Conservation (phyloP, 441 rosid species). For the Adansonia grandidieri region DNA sequence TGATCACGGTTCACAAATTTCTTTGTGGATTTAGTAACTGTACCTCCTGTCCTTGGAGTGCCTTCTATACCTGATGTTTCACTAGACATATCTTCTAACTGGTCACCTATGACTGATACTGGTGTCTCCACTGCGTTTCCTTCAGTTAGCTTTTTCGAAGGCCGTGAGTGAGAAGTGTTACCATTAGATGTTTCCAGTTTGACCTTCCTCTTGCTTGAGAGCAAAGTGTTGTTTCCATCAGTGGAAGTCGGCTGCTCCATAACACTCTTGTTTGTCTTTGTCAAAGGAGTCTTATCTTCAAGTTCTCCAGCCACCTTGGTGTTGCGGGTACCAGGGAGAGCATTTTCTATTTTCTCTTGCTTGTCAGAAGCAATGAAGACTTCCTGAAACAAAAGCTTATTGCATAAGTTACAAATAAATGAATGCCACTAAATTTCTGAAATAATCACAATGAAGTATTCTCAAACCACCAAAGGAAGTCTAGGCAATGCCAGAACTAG, state of each 20-base stretch:
- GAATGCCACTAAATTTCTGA: neutral
- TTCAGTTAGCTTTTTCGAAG: constrained; percentile 27
- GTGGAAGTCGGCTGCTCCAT: constrained; percentile 33
- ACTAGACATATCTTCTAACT: constrained; percentile 28
- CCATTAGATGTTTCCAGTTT: constrained; percentile 33
- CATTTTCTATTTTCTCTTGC: constrained; percentile 28
- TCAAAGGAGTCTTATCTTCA: constrained; percentile 34
- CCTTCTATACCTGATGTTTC: constrained; percentile 33
- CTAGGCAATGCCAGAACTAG: neutral
- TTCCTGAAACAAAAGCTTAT: constrained; percentile 42
- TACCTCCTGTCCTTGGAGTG: constrained; percentile 28
- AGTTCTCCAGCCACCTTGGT: constrained; percentile 26
- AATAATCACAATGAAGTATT: neutral
- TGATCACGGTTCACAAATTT: constrained; percentile 26
- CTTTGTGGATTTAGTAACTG: neutral
- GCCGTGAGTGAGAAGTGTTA: constrained; percentile 22
- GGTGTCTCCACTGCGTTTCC: constrained; percentile 32
- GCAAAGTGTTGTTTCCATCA: constrained; percentile 34
- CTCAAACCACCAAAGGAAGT: neutral
- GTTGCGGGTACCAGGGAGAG: neutral
- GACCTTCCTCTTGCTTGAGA: constrained; percentile 42
- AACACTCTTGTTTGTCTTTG: constrained; percentile 23
- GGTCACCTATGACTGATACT: constrained; percentile 23
- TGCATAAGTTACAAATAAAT: constrained; percentile 22
- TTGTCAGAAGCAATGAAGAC: constrained; percentile 15